Conservation (phyloP, 2,329 filamentous ascomycete genomes). For the Fusarium pseudocircinatum region DNA sequence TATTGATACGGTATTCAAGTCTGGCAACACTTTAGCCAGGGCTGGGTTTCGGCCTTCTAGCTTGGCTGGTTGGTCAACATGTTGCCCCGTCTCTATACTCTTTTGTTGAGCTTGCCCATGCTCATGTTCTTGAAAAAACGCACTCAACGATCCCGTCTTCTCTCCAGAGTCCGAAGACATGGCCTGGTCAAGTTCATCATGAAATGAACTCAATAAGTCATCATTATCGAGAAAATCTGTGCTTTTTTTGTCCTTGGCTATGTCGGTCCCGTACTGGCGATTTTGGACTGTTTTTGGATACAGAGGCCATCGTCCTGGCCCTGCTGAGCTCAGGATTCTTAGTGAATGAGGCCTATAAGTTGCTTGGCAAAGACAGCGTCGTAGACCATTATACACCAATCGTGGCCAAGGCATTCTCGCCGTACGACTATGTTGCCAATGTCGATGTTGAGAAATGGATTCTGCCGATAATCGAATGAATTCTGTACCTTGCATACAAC, state of each 20-base stretch:
- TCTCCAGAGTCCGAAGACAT: neutral
- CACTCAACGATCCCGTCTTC: neutral
- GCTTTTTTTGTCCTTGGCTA: neutral
- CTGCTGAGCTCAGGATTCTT: conserved; percentile 42
- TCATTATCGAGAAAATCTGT: neutral
- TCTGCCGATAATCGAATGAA: neutral
- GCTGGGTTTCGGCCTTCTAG: neutral
- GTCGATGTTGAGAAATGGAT: neutral
- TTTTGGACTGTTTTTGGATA: conserved; percentile 12
- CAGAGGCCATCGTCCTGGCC: conserved; percentile 6
- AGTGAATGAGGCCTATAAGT: conserved; percentile 55
- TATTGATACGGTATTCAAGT: conserved; percentile 9
- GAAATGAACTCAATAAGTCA: neutral
- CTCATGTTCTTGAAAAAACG: conserved; percentile 3
- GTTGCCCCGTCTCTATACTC: neutral
- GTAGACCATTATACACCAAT: conserved; percentile 66
- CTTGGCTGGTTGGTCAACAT: neutral
- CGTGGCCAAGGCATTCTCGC: conserved; percentile 44
- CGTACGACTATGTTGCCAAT: neutral
- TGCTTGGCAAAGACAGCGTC: conserved; percentile 70
- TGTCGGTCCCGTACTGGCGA: conserved; percentile 31
- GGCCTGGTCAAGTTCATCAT: neutral
- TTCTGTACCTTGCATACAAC: neutral
- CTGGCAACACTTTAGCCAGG: conserved; percentile 7
- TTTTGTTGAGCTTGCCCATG: neutral